Conservation (phyloP, 441 rosid species). For the Mallotus japonicus region DNA sequence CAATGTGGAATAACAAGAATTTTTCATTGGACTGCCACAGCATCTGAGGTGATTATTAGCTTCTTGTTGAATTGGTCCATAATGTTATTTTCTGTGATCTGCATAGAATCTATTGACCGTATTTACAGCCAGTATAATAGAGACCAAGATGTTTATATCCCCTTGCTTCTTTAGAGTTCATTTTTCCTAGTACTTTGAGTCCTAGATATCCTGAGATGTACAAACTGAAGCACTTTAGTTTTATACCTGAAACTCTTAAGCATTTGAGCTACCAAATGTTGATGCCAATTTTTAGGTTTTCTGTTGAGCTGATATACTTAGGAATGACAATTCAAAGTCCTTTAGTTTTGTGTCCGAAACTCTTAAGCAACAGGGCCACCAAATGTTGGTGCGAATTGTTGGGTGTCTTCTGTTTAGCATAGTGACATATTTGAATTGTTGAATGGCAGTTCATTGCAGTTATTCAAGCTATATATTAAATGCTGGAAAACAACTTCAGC, state of each 20-base stretch:
- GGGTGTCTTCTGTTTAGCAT: conserved; percentile 8
- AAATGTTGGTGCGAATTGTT: conserved; percentile 13
- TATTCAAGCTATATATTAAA: conserved; percentile 67
- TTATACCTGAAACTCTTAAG: neutral
- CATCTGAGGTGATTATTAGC: conserved; percentile 61
- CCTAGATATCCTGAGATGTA: neutral
- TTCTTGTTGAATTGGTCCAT: neutral
- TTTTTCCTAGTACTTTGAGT: neutral
- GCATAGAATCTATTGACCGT: neutral
- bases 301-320: conserved; percentile 24
- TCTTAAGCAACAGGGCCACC: neutral
- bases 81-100: neutral
- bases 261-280: neutral
- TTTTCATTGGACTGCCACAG: conserved; percentile 84
- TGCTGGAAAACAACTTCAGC: conserved; percentile 77
- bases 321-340: conserved; percentile 53
- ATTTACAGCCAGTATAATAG: neutral
- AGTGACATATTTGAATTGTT: conserved; percentile 30
- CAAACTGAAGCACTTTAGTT: neutral
- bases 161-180: neutral
- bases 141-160: neutral
- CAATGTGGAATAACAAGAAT: conserved; percentile 96
- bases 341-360: neutral
- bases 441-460: conserved; percentile 77
- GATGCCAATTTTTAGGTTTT: too few relatives aligned